Base-by-base conservation (phyloP, 2,329 filamentous ascomycete genomes). In the Colletotrichum cuscutae region DNA sequence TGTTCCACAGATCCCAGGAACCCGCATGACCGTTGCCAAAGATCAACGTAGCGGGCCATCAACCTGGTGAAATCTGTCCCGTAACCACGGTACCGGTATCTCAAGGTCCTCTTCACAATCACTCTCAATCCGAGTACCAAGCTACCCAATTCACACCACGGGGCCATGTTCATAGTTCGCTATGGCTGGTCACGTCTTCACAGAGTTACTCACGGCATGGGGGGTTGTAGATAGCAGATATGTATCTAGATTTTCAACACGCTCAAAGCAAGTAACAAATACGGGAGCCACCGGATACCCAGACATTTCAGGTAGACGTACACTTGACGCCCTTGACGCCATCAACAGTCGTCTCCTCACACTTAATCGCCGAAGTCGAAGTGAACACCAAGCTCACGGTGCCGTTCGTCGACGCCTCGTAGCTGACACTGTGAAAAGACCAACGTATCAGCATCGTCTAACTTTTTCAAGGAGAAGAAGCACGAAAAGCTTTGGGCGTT, bases 251-350 rank as follows among this genome's bases (percentile, higher is more conserved):
- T 24, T 28, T 13, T 6, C 9, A 6, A 54, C 52, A 58, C 56
- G 56, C 56, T 58, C 13, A 19, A 28, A n/a, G 19, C 22, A 28
- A n/a, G 35, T 19, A 5, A 3, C 32, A 19, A 13, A 19, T 19
- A 49, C 42, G 4, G 8, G 32, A 35, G 8, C 9, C 11, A n/a
- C 7, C 19, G 4, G 12, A 15, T 58, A 11, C 24, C 56, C 4
- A 28, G 8, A 53, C 4, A 42, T 2, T 5, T 54, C 32, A 65
- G 11, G 19, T 12, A 5, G 67, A 65, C 26, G 66, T 73, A 42
- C 71, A 73, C 66, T 57, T 59, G 49, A 71, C 67, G 32, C 71
- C 71, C 61, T 65, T 71, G 22, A 73, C 32, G 9, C 71, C 71
- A 30, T 73, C 22, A 13, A 71, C 71, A 2, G 67, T 71, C 32